Percentiles rank a stretch among this genome's conserved stretches.
Evolutionary conservation across 2,329 filamentous ascomycete species (phyloP).

Genomic region (Chrysoporthe cubensis): DNA sequence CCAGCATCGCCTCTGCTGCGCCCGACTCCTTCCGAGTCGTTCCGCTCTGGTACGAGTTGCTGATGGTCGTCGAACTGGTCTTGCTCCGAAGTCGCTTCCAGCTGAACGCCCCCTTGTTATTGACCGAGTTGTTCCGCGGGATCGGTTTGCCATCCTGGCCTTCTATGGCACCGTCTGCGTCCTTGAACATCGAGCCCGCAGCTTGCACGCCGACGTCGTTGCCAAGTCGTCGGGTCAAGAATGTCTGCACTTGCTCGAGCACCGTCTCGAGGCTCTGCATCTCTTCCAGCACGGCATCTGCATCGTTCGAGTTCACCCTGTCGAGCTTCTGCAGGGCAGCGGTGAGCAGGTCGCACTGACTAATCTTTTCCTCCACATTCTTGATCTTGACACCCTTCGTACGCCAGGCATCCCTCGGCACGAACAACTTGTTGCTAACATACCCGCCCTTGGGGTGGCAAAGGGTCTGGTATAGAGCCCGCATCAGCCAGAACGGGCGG

Average conservation of each 20-base stretch:
- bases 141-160: conserved; percentile 49
- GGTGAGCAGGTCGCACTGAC: conserved; percentile 88
- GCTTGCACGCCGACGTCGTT: conserved; percentile 87
- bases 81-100: conserved; percentile 92
- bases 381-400: conserved; percentile 94
- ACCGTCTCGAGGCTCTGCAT: conserved; percentile 88
- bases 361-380: conserved; percentile 89
- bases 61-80: conserved; percentile 71
- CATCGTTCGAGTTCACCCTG: conserved; percentile 84
- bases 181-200: conserved; percentile 74
- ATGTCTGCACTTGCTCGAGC: conserved; percentile 81
- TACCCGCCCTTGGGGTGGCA: conserved; percentile 91
- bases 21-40: conserved; percentile 40
- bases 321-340: conserved; percentile 84
- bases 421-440: conserved; percentile 86
- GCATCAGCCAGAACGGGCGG: conserved; percentile 98
- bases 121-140: conserved; percentile 62
- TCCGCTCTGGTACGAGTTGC: conserved; percentile 55
- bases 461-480: conserved; percentile 89
- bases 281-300: conserved; percentile 89
- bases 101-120: conserved; percentile 81
- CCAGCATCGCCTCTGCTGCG: conserved; percentile 51
- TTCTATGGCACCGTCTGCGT: conserved; percentile 51
- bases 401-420: conserved; percentile 90
- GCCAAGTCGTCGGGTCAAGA: conserved; percentile 83